Evolutionary conservation across 352 stramenopile species (phyloP).

Genomic region (Phytophthora chlamydospora): DNA sequence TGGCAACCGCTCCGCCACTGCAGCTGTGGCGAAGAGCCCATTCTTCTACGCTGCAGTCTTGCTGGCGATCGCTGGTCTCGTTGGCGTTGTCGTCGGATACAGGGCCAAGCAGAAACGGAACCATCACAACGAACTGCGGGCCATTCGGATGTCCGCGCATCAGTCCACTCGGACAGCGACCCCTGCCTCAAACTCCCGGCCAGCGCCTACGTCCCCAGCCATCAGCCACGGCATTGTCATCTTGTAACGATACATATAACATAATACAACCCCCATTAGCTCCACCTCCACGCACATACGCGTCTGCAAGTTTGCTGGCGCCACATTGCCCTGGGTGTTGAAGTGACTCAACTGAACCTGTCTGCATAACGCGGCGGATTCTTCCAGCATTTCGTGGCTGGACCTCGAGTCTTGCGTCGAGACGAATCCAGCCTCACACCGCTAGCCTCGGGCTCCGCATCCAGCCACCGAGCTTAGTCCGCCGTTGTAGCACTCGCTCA

Average conservation of each 20-base stretch:
- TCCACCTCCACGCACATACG: background rate
- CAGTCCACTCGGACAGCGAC: constrained; percentile 16
- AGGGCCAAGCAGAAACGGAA: constrained; percentile 34
- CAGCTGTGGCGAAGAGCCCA: constrained; percentile 35
- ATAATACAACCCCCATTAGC: background rate
- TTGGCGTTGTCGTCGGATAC: constrained; percentile 30
- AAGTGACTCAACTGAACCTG: constrained; percentile 27
- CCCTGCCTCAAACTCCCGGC: background rate
- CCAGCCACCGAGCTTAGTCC: constrained; percentile 14
- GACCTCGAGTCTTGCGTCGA: constrained; percentile 6
- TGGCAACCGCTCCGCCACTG: constrained; percentile 19
- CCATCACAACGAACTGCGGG: constrained; percentile 22
- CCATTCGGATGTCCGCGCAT: constrained; percentile 8
- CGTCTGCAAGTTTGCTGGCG: constrained; percentile 5
- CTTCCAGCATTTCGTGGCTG: constrained; percentile 26
- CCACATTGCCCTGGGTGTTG: constrained; percentile 16
- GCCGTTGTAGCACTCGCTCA: constrained; percentile 13
- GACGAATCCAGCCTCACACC: constrained; percentile 6
- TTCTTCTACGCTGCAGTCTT: constrained; percentile 55
- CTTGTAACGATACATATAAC: constrained; percentile 17
- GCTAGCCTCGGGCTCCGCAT: background rate
- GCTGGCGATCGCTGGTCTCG: constrained; percentile 32
- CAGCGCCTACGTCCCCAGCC: background rate
- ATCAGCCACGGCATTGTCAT: constrained; percentile 15
- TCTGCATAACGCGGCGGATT: constrained; percentile 6